Conservation (phyloP, 2,329 filamentous ascomycete species). For the Alternaria sp. region DNA sequence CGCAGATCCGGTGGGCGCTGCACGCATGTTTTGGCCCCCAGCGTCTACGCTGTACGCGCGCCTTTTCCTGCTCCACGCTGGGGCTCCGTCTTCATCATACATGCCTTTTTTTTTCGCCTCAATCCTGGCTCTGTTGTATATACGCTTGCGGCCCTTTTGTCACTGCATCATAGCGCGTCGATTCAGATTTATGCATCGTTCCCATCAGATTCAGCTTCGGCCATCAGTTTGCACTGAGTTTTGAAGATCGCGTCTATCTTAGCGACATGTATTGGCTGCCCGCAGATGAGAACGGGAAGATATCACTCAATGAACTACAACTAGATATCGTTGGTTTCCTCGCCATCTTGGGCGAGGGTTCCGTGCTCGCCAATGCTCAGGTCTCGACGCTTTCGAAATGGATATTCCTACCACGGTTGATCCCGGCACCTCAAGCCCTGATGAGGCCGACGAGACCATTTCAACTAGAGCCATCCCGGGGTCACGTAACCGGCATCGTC, state of each 20-base stretch:
- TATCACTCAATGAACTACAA: conserved; percentile 50
- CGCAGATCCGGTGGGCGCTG: conserved; percentile 13
- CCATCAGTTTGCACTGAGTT: conserved; percentile 11
- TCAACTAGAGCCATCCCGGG: conserved; percentile 50
- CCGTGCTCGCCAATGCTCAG: conserved; percentile 58
- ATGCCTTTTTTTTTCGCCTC: neutral
- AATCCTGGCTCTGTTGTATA: conserved; percentile 23
- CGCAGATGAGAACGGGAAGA: conserved; percentile 25
- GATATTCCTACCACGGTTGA: conserved; percentile 57
- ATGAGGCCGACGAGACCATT: conserved; percentile 54
- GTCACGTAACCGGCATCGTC: conserved; percentile 54
- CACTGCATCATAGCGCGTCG: conserved; percentile 1
- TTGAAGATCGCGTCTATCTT: conserved; percentile 1
- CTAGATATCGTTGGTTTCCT: conserved; percentile 64
- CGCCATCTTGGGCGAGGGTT: conserved; percentile 61
- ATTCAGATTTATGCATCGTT: conserved; percentile 28
- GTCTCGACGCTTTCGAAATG: conserved; percentile 58
- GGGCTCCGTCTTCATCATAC: conserved; percentile 23
- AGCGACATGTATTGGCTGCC: conserved; percentile 47
- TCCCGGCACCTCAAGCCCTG: conserved; percentile 59
- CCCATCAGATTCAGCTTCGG: conserved; percentile 14
- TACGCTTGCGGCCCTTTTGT: conserved; percentile 15
- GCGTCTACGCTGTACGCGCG: neutral
- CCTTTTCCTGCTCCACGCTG: conserved; percentile 11
- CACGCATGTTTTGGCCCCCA: conserved; percentile 22